Evolutionary conservation across 768 basidiomycete genomes (phyloP).

Genomic region (Psilocybe sp.): DNA sequence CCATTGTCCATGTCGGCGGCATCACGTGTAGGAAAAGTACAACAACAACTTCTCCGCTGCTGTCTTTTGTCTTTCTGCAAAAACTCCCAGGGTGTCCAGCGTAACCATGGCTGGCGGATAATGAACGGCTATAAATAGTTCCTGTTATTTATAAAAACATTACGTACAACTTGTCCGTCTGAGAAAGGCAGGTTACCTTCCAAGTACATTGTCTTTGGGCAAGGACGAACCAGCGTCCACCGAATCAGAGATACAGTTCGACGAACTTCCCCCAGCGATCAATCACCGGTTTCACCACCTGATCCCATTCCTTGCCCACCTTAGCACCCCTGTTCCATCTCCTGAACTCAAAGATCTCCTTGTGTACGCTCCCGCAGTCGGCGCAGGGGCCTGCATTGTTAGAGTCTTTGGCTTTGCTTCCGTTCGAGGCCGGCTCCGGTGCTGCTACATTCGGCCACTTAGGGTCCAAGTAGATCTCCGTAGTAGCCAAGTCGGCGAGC

Average conservation of each 20-base stretch:
- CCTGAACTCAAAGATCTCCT: constrained; percentile 77
- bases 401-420: constrained; percentile 11
- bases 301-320: constrained; percentile 71
- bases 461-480: constrained; percentile 57
- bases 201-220: too few relatives aligned
- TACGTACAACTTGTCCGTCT: too few relatives aligned
- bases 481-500: constrained; percentile 62
- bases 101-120: not conserved
- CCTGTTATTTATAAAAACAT: not conserved
- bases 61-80: constrained; percentile 3
- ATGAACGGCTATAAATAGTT: not conserved
- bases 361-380: constrained; percentile 55
- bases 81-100: not conserved
- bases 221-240: not conserved
- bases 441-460: constrained; percentile 37
- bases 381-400: constrained; percentile 28
- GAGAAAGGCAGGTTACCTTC: too few relatives aligned
- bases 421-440: constrained; percentile 17
- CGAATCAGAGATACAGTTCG: constrained; percentile 30
- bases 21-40: constrained; percentile 5
- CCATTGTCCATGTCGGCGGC: not conserved
- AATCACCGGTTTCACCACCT: constrained; percentile 70
- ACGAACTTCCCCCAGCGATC: constrained; percentile 76
- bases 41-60: not conserved
- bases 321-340: constrained; percentile 50